Evolutionary conservation across 2,329 filamentous ascomycete species (phyloP).

Genomic region (Exophiala xenobiotica): DNA sequence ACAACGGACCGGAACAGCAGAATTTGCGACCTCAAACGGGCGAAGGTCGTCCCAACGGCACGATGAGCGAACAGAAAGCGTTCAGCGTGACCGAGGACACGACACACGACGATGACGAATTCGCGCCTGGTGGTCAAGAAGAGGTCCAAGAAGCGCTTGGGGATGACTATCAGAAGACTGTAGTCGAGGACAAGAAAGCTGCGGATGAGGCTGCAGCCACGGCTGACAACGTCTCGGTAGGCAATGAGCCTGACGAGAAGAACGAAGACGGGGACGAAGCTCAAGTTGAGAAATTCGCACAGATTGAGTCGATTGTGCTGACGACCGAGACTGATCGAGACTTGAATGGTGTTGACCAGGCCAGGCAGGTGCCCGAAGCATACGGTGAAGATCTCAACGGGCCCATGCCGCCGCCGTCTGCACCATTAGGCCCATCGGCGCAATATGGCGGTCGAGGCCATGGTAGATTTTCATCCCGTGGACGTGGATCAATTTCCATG

Average conservation of each 20-base stretch:
- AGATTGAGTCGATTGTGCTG: conserved; percentile 1
- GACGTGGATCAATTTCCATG: conserved; percentile 39
- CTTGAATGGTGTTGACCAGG: conserved; percentile 15
- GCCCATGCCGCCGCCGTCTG: conserved; percentile 33
- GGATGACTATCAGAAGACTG: conserved; percentile 26
- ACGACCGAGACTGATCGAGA: conserved; percentile 3
- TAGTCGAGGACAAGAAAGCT: conserved; percentile 11
- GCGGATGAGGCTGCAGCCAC: conserved; percentile 4
- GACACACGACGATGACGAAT: conserved; percentile 36
- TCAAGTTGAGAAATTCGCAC: conserved; percentile 4
- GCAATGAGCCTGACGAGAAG: conserved; percentile 15
- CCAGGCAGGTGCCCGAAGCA: conserved; percentile 30
- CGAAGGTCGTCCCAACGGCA: conserved; percentile 12
- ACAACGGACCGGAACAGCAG: conserved; percentile 18
- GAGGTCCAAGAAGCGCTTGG: conserved; percentile 34
- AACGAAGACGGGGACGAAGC: conserved; percentile 5
- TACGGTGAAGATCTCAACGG: conserved; percentile 29
- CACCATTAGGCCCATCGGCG: conserved; percentile 36
- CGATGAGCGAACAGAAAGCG: conserved; percentile 17
- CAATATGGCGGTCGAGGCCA: conserved; percentile 36
- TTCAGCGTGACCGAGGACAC: conserved; percentile 16
- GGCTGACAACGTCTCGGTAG: conserved; percentile 8
- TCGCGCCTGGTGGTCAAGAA: conserved; percentile 37
- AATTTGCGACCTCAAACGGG: conserved; percentile 9
- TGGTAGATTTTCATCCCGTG: conserved; percentile 44